Evolutionary conservation across 2,329 filamentous ascomycete genomes (phyloP).

Genomic region (Pyricularia pennisetigena): DNA sequence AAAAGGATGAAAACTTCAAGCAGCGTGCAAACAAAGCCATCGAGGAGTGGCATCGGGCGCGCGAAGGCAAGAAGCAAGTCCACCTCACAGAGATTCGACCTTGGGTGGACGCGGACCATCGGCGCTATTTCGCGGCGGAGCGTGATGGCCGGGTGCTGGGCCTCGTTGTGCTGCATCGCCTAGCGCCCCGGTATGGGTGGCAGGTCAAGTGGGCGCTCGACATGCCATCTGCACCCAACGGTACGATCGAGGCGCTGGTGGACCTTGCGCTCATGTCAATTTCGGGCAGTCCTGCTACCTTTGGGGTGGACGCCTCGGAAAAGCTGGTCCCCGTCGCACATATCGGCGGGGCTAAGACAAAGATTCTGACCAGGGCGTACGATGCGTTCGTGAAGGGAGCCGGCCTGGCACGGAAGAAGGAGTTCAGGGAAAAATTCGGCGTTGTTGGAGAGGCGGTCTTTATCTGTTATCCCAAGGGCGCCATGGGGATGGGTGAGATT

Average conservation of each 20-base stretch:
- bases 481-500: constrained; percentile 71
- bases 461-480: constrained; percentile 82
- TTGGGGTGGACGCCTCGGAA: constrained; percentile 71
- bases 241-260: constrained; percentile 77
- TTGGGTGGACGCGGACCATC: constrained; percentile 75
- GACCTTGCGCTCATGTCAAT: constrained; percentile 52
- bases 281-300: constrained; percentile 59
- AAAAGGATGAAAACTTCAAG: constrained; percentile 40
- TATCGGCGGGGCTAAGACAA: constrained; percentile 70
- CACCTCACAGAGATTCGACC: constrained; percentile 85
- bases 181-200: constrained; percentile 74
- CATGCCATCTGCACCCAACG: constrained; percentile 78
- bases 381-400: constrained; percentile 73
- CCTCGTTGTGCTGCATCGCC: constrained; percentile 73
- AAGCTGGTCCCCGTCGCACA: constrained; percentile 73
- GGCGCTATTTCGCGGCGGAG: constrained; percentile 76
- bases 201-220: constrained; percentile 96
- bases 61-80: constrained; percentile 73
- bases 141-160: constrained; percentile 65
- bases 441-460: constrained; percentile 76
- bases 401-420: constrained; percentile 72
- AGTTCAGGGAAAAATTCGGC: constrained; percentile 87
- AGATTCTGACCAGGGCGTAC: constrained; percentile 75
- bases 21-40: constrained; percentile 63
- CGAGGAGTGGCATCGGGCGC: constrained; percentile 66